Conservation (phyloP, 257 asterid species). For the Solanum megistacrolobum region DNA sequence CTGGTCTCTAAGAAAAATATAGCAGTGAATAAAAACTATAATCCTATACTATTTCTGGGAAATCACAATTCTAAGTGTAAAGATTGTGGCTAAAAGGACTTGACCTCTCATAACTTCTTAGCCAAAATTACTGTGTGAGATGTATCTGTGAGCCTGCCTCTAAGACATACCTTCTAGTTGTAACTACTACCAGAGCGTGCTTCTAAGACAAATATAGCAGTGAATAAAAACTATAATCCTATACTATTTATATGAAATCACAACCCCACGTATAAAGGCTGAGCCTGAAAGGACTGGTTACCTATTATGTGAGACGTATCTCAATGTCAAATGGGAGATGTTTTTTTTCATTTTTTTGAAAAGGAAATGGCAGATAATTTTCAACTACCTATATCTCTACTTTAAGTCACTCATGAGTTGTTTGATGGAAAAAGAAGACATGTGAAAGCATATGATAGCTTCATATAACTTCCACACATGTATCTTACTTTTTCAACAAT, state of each 20-base stretch:
- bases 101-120: neutral
- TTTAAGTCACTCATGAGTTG: neutral
- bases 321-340: neutral
- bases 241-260: neutral
- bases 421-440: neutral
- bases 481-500: neutral
- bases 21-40: neutral
- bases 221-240: neutral
- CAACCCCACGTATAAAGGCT: neutral
- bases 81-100: neutral
- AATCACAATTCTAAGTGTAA: neutral
- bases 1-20: neutral
- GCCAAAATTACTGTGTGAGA: neutral
- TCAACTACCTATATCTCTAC: neutral
- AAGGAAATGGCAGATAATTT: neutral
- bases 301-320: neutral
- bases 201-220: neutral
- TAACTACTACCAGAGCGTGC: neutral
- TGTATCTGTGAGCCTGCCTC: neutral
- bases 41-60: neutral
- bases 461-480: neutral
- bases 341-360: neutral
- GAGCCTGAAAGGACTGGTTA: neutral
- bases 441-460: neutral
- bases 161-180: neutral